phyloP scores from a whole-genome alignment of 2,329 filamentous ascomycete genomes.

The Claviceps monticola region DNA sequence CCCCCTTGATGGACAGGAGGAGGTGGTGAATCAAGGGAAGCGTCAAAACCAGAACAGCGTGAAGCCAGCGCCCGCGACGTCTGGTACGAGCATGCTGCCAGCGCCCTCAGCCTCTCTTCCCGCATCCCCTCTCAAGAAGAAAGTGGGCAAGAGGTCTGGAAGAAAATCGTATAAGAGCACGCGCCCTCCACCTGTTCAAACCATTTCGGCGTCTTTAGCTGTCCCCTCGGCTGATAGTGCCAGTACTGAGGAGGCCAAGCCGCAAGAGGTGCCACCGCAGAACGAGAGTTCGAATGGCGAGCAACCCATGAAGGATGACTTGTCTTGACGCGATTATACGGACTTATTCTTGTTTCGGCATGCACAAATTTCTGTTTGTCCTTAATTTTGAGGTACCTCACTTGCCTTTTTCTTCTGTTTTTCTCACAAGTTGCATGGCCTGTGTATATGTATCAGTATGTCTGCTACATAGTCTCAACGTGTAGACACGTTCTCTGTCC shows the following conservation, averaged over 20 bases:
- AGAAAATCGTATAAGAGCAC: neutral
- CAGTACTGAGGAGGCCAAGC: slow-evolving; percentile 18
- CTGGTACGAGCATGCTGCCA: slow-evolving; percentile 19
- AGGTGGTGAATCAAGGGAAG: slow-evolving; percentile 9
- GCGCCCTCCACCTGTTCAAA: slow-evolving; percentile 11
- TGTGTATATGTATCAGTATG: too few species aligned
- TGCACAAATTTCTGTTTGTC: neutral
- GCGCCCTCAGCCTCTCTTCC: slow-evolving; percentile 25
- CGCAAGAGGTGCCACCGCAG: slow-evolving; percentile 23
- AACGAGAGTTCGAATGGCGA: slow-evolving; percentile 21
- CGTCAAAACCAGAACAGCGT: neutral
- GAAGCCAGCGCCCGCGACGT: slow-evolving; percentile 7
- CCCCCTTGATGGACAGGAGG: slow-evolving; percentile 2
- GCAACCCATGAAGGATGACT: slow-evolving; percentile 18
- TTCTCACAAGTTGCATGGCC: neutral
- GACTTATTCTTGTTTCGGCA: neutral
- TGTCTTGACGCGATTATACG: slow-evolving; percentile 12
- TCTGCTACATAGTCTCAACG: too few species aligned
- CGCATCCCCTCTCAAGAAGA: slow-evolving; percentile 20
- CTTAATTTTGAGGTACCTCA: neutral
- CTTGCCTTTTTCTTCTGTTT: neutral
- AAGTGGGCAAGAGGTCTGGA: slow-evolving; percentile 9
- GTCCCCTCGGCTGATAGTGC: slow-evolving; percentile 18
- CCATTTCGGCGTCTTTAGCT: slow-evolving; percentile 16
- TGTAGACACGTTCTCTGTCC: too few species aligned